phyloP scores from a whole-genome alignment of 2,329 filamentous ascomycete genomes.

The Moelleriella libera region DNA sequence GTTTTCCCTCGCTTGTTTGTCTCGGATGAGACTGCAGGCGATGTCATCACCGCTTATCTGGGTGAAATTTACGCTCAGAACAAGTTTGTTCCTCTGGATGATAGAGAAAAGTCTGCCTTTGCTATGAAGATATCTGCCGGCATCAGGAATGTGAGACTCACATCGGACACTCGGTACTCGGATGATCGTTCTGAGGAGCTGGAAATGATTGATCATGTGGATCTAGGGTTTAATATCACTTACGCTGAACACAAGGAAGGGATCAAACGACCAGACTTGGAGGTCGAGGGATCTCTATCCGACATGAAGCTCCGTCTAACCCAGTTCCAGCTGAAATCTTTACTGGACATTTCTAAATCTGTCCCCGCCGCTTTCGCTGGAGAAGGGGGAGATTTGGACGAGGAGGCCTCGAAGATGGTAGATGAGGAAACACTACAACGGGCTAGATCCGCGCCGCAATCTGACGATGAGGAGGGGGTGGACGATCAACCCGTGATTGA shows the following conservation, averaged over 20 bases:
- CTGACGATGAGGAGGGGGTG: conserved; percentile 14
- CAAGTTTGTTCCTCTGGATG: conserved; percentile 73
- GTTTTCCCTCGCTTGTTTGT: conserved; percentile 75
- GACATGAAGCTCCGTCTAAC: conserved; percentile 84
- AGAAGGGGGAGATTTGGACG: conserved; percentile 53
- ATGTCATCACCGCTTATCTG: conserved; percentile 81
- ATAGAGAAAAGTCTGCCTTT: conserved; percentile 55
- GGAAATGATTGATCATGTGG: conserved; percentile 94
- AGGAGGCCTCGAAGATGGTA: conserved; percentile 59
- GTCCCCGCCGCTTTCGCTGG: conserved; percentile 73
- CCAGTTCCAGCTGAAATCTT: conserved; percentile 79
- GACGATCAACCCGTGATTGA: conserved; percentile 31
- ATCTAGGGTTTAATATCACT: conserved; percentile 82
- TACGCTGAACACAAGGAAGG: conserved; percentile 76
- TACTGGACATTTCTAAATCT: conserved; percentile 74
- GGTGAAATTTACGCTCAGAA: conserved; percentile 98
- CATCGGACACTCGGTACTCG: conserved; percentile 75
- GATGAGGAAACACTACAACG: conserved; percentile 39
- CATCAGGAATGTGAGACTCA: conserved; percentile 82
- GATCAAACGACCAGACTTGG: conserved; percentile 71
- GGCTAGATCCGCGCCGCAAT: conserved; percentile 21
- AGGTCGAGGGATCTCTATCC: conserved; percentile 84
- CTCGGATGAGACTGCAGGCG: conserved; percentile 55
- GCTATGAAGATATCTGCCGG: conserved; percentile 86
- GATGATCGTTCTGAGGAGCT: conserved; percentile 65